phyloP scores from a whole-genome alignment of 2,329 filamentous ascomycete genomes.

The Penicillium sp. region DNA sequence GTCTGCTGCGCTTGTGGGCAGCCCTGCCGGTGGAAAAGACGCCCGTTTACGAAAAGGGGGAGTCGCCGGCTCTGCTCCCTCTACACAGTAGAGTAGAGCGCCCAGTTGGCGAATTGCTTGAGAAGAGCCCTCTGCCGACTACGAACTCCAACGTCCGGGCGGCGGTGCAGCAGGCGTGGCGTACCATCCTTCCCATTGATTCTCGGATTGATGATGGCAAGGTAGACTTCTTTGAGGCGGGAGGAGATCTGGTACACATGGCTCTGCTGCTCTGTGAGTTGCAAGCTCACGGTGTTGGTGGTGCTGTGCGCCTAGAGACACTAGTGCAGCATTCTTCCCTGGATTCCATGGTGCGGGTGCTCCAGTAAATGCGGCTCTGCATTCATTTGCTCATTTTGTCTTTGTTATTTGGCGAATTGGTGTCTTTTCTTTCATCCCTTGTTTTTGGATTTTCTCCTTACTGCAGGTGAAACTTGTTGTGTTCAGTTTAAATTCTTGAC shows the following conservation, averaged over 20 bases:
- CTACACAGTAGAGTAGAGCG: neutral
- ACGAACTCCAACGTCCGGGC: neutral
- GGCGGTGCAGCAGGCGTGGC: conserved; percentile 1
- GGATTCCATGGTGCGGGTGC: conserved; percentile 1
- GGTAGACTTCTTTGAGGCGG: neutral
- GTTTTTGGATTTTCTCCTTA: neutral
- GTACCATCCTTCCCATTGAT: neutral
- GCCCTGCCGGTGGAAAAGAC: neutral
- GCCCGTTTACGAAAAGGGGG: neutral
- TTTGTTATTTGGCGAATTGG: neutral
- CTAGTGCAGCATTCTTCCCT: conserved; percentile 1
- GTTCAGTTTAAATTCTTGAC: too few species aligned
- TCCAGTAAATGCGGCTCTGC: neutral
- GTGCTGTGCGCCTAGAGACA: neutral
- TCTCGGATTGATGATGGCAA: neutral
- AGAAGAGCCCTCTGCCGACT: neutral
- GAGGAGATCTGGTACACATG: conserved; percentile 2
- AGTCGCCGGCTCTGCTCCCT: neutral
- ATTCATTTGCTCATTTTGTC: neutral
- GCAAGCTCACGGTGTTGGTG: neutral
- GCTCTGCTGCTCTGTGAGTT: neutral
- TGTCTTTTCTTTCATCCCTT: neutral
- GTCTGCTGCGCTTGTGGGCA: neutral
- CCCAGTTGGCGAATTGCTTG: neutral
- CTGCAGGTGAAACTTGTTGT: neutral